These are phyloP conservation scores for Auricularia heimuer DNA, from an alignment of 768 basidiomycete genomes.

Conservation along the genomic window DNA sequence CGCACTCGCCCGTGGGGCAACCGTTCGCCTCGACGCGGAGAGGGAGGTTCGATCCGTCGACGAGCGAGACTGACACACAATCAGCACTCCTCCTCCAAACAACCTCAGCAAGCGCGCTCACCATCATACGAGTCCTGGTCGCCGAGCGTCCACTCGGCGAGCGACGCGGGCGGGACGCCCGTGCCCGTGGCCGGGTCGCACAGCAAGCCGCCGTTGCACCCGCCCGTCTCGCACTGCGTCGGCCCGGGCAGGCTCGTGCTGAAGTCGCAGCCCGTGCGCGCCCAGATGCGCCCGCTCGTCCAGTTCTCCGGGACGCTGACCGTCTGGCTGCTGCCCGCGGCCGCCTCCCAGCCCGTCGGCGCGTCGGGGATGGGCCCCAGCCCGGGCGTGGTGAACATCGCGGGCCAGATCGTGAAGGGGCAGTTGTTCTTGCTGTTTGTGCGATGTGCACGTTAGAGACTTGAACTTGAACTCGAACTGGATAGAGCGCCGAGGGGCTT, in stretches of 20 bases:
- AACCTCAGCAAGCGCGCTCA: background rate
- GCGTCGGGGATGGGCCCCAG: constrained; percentile 4
- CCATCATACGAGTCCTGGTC: constrained; percentile 24
- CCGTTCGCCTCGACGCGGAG: constrained; percentile 5
- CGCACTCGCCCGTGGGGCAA: constrained; percentile 4
- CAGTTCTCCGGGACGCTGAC: background rate
- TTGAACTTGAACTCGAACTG: no score
- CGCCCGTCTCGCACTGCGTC: background rate
- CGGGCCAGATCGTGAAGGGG: constrained; percentile 6
- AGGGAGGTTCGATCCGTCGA: constrained; percentile 13
- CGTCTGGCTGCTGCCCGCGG: background rate
- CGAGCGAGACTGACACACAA: constrained; percentile 15
- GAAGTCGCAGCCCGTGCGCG: constrained; percentile 2
- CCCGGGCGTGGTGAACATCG: constrained; percentile 10
- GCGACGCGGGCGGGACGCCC: background rate
- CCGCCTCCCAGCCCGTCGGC: constrained; percentile 3
- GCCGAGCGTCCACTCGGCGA: constrained; percentile 1
- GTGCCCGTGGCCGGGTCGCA: constrained; percentile 1
- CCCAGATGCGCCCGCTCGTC: background rate
- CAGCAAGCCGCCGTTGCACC: background rate
- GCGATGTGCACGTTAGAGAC: background rate
- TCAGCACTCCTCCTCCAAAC: background rate
- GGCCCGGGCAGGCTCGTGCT: background rate
- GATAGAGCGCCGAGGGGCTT: no score
- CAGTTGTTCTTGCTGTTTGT: constrained; percentile 1